Evolutionary conservation across 192 early-diverging fungal species (phyloP), one percentile per base, ranked within the genome.

Genomic region (Spizellomyces punctatus): DNA sequence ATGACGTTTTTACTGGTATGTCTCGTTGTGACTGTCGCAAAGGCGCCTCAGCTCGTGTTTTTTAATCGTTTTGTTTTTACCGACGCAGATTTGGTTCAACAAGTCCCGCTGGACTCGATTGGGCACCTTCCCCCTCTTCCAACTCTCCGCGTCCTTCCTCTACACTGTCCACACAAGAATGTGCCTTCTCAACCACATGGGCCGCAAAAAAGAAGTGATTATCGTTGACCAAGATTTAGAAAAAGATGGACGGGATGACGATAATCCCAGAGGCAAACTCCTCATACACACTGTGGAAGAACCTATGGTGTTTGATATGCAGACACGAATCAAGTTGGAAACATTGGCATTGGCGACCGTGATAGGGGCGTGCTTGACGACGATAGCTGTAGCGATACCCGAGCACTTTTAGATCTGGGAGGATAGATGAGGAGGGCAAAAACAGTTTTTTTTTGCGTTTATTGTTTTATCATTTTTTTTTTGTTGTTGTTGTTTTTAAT

Each of bases 281-380:
- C n/a, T 17, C 17, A 49, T 48, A 19, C 19, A 49, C 6, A n/a
- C 12, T 10, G n/a, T 65, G 4, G 46, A 65, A 16, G 64, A 65
- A n/a, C 64, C 64, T 42, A 17, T 65, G 21, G 64, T 65, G 36
- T n/a, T 65, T 65, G 45, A 45, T 6, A 41, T 49, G 19, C 64
- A 65, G 64, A 16, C 16, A 7, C 16, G 16, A 16, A 19, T 65
- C 8, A 41, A 22, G 64, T 49, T 42, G 22, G 45, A 17, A 47
- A 45, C 45, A 12, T 14, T 65, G 16, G 45, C 10, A 14, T 45
- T 45, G 64, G 36, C 42, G 43, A 16, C 46, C 5, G 27, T 48
- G 64, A 8, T 22, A 48, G 45, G 64, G 12, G 27, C n/a, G 64
- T 42, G n/a, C 16, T n/a, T 65, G 19, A 45, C 45, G 42, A 16